Percentiles rank a stretch among this genome's conserved stretches.
These are phyloP conservation scores for Asterophora parasitica DNA, from an alignment of 768 basidiomycete genomes.

Conservation along the genomic window DNA sequence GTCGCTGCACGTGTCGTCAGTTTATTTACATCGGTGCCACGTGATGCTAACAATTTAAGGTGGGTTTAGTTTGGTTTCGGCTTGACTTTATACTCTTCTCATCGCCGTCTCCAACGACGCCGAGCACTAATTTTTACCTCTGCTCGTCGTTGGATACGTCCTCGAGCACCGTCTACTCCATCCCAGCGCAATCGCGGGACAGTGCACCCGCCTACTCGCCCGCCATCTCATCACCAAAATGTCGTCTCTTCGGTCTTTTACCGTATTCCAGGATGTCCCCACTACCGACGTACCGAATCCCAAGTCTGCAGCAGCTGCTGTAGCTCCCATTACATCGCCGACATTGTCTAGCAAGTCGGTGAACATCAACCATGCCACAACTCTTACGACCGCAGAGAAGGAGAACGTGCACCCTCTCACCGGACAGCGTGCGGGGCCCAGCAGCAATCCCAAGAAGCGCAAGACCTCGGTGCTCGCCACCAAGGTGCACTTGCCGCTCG, in stretches of 20 bases:
- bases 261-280: constrained; percentile 58
- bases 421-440: constrained; percentile 50
- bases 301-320: constrained; percentile 20
- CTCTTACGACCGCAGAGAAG: constrained; percentile 53
- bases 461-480: constrained; percentile 56
- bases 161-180: not conserved
- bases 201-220: constrained; percentile 1
- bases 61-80: constrained; percentile 15
- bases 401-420: constrained; percentile 77
- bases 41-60: constrained; percentile 17
- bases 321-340: constrained; percentile 26
- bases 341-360: constrained; percentile 17
- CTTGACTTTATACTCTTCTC: constrained; percentile 14
- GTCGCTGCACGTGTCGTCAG: constrained; percentile 4
- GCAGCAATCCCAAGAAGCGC: constrained; percentile 50
- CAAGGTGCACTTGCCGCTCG: constrained; percentile 38
- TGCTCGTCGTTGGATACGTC: constrained; percentile 6
- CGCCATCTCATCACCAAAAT: constrained; percentile 26
- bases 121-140: not conserved
- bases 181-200: constrained; percentile 2
- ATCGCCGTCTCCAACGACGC: constrained; percentile 13
- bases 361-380: constrained; percentile 21
- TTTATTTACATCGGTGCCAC: constrained; percentile 10
- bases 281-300: constrained; percentile 28
- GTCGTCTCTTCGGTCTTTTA: constrained; percentile 51